These are phyloP conservation scores for Phytomonas sp. DNA, from an alignment of 208 protist genomes.

Conservation along the genomic window DNA sequence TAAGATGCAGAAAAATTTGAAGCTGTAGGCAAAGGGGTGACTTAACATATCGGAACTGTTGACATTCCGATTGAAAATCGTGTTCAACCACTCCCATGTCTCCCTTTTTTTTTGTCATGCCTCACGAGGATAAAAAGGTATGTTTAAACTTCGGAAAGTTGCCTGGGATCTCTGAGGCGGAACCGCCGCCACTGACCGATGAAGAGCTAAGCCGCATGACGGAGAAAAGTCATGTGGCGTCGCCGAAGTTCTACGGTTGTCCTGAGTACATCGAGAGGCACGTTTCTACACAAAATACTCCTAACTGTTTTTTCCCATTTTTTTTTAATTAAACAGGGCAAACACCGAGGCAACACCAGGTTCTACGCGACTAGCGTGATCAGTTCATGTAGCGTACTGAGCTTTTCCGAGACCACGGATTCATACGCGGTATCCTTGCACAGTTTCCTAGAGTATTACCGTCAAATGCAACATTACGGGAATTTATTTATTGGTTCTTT, in stretches of 20 bases:
- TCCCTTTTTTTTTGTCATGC: conserved; percentile 21
- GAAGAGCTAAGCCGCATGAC: conserved; percentile 24
- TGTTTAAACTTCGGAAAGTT: conserved; percentile 22
- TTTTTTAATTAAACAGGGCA: conserved; percentile 4
- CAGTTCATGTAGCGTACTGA: conserved; percentile 11
- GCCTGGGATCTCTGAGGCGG: conserved; percentile 27
- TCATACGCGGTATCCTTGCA: conserved; percentile 13
- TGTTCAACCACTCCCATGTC: conserved; percentile 22
- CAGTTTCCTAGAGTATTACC: conserved; percentile 8
- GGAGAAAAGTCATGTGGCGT: conserved; percentile 31
- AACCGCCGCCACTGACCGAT: conserved; percentile 23
- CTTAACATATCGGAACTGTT: not conserved
- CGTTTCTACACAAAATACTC: conserved; percentile 13
- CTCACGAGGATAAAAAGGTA: conserved; percentile 21
- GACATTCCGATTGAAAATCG: conserved; percentile 37
- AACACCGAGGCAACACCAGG: not conserved
- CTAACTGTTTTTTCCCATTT: conserved; percentile 15
- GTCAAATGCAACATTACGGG: not conserved
- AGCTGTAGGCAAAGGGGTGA: not conserved
- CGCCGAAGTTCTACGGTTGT: conserved; percentile 28
- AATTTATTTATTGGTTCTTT: conserved; percentile 11
- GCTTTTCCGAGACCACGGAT: conserved; percentile 6
- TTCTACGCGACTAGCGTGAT: conserved; percentile 16
- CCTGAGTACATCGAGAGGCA: conserved; percentile 21
- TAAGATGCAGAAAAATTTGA: not conserved